Percentiles rank a stretch among this genome's conserved stretches.
phyloP scores from a whole-genome alignment of 805 yeast species.

The Pichia exigua region DNA sequence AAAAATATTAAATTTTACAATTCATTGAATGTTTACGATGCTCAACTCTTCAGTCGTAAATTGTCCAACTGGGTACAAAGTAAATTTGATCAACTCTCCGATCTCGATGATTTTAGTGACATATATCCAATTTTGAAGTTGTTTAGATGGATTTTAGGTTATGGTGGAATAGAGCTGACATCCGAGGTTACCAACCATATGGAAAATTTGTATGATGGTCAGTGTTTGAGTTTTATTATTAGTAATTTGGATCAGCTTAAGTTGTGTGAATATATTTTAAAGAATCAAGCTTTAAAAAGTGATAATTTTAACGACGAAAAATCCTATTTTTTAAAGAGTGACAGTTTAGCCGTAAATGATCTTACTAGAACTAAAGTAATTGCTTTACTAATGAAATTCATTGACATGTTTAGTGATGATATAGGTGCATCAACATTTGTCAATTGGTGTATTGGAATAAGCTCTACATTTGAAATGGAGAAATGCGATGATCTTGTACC shows the following conservation, averaged over 20 bases:
- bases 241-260: not conserved
- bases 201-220: not conserved
- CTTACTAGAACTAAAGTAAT: not conserved
- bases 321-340: not conserved
- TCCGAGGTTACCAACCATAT: not conserved
- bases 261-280: conserved; percentile 1
- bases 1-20: conserved; percentile 23
- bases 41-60: conserved; percentile 19
- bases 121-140: conserved; percentile 1
- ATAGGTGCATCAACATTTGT: not conserved
- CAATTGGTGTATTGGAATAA: conserved; percentile 2
- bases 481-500: not conserved
- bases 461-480: not conserved
- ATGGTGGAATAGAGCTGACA: not conserved
- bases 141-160: conserved; percentile 10
- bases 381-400: not conserved
- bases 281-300: not conserved
- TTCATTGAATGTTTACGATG: conserved; percentile 1
- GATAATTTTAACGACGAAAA: not conserved
- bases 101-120: not conserved
- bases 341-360: not conserved
- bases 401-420: not conserved
- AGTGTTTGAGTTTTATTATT: not conserved
- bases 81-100: conserved; percentile 1
- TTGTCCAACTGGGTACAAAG: conserved; percentile 40